Percentiles rank a stretch among this genome's conserved stretches.
phyloP scores from a whole-genome alignment of 2,329 filamentous ascomycete genomes.

The Fusarium sp. region DNA sequence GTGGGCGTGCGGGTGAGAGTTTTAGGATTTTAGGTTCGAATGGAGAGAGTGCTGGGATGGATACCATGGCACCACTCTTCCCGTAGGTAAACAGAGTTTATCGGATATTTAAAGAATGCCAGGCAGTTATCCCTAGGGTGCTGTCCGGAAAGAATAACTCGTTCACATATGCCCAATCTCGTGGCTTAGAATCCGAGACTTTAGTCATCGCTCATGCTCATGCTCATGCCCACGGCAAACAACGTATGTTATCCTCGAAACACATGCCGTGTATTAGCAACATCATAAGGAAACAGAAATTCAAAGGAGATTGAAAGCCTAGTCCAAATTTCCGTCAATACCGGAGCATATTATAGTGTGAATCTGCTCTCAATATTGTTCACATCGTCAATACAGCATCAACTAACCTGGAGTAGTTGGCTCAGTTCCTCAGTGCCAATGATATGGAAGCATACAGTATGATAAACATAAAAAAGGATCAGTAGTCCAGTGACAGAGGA shows the following conservation, averaged over 20 bases:
- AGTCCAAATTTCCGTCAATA: too few species aligned
- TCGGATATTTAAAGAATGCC: background rate
- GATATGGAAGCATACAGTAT: background rate
- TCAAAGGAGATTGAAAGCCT: fast-evolving
- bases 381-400: background rate
- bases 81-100: background rate
- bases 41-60: too few species aligned
- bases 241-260: background rate
- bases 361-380: background rate
- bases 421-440: background rate
- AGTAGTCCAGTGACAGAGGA: too few species aligned
- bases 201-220: background rate
- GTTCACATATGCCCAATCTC: background rate
- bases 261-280: background rate
- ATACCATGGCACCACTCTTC: too few species aligned
- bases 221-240: background rate
- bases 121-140: too few species aligned
- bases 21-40: too few species aligned
- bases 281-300: background rate
- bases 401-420: background rate
- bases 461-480: background rate
- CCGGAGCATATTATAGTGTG: background rate
- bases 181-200: background rate
- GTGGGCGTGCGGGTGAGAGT: too few species aligned
- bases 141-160: too few species aligned